Base-by-base conservation (phyloP, 441 rosid genomes). In the Gossypium schwendimanii region DNA sequence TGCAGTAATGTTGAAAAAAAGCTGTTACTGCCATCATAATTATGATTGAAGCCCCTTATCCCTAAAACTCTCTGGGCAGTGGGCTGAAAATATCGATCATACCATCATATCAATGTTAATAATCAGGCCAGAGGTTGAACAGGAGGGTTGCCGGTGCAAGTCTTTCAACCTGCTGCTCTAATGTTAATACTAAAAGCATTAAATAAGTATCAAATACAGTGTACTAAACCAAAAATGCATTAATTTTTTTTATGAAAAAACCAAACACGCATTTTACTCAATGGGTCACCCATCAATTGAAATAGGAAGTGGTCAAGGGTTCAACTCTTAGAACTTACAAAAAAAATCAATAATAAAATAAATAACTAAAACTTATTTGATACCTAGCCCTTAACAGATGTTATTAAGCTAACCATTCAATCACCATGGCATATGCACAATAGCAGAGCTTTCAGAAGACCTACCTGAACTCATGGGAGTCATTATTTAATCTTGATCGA, bases 401-500 rank as follows among this genome's bases (percentile, higher is more conserved):
- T 55, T 65, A 67, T 59, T 57, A 39, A 45, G 75, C 21, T 15
- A 73, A 68, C 54, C 70, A 66, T 18, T 63, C 72, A 75, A 71
- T 23, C 57, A 78, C 23, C 45, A 33, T 26, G n/a, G 39, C 24
- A 76, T 64, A 45, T 69, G 64, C 54, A 61, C 21, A 52, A 72
- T 2, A 61, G 31, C 36, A 70, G 63, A 68, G 65, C 33, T 60
- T 15, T 71, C 53, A 74, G 68, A 17, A 47, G 50, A 26, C 68
- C 81, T 79, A 92, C 99, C 99, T 94, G 86, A 83, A 80, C 28
- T 86, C 96, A 78, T 79, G 90, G 15, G 89, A 85, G 75, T 92
- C 98, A 75, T 83, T 87, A 79, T 79, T 91, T 83, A 87, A 82
- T 79, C 93, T 92, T 44, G 88, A 82, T 26, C 94, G 87, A 60